Base-by-base conservation (phyloP, 352 stramenopile species). In the Pythium vanterpoolii region DNA sequence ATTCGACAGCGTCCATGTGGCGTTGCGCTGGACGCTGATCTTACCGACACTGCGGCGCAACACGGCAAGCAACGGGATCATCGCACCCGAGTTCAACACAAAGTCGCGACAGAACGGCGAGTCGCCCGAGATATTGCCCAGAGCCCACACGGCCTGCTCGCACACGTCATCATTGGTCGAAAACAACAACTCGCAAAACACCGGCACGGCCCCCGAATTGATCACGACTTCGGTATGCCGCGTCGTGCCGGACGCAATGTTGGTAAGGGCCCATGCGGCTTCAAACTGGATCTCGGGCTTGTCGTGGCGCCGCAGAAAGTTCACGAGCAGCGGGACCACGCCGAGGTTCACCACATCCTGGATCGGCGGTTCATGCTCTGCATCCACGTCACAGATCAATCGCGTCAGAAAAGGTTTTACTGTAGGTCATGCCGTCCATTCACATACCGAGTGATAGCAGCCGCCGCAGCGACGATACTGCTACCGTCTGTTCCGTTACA, bases 91-190 rank as follows among this genome's bases (percentile, higher is more conserved):
- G 63, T 94, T 85, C 16, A 99, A 80, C 0, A 99, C 96, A 43
- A 97, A 81, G 74, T 99, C 97, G 43, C 97, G 86, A 72, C 94
- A 99, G 47, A 97, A 83, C 23, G 96, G 92, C 16, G 93, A 99
- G 75, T 99, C 98, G 31, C 97, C 98, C 19, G 97, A 96, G 70
- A 99, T 99, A 73, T 99, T 99, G 49, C 97, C 97, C 10, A 99
- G 76, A 16, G 97, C 97, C 98, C 98, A 99, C 10, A 99, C 96
- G 1, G 87, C 88, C 52, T 97, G 90, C 67, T 99, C 97, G 18
- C 96, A 89, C 6, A 99, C 96, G 66, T 99, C 96, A 64, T 99
- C 96, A 69, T 99, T 99, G 8, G 94, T 87, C 40, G 90, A 98
- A 21, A 96, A 71, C 1, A 99, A 72, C 34, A 99, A 72, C 44